Evolutionary conservation across 2,329 filamentous ascomycete species (phyloP).

Genomic region (Fusarium miscanthi): DNA sequence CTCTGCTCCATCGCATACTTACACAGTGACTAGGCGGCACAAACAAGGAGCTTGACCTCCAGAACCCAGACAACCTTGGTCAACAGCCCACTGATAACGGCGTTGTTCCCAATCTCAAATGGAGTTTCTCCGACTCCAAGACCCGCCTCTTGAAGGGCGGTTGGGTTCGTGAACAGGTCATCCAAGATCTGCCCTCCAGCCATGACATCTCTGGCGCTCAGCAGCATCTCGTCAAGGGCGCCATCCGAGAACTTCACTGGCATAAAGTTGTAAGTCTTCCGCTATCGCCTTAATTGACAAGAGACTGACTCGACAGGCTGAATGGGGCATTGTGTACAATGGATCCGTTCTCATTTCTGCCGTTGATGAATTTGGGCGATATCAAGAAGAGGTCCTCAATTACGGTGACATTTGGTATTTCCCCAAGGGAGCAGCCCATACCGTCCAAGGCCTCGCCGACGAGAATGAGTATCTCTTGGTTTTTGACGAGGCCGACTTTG

Average conservation of each 20-base stretch:
- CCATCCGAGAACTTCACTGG: conserved; percentile 75
- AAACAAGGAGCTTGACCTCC: conserved; percentile 68
- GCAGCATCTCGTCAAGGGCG: conserved; percentile 74
- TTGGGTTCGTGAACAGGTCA: conserved; percentile 74
- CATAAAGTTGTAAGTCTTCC: conserved; percentile 66
- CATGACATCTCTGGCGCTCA: conserved; percentile 75
- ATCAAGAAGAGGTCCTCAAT: conserved; percentile 64
- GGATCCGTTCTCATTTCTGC: conserved; percentile 69
- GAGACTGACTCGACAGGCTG: conserved; percentile 58
- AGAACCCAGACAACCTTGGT: conserved; percentile 73
- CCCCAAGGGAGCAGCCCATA: conserved; percentile 72
- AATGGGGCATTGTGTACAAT: conserved; percentile 73
- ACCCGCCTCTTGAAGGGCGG: conserved; percentile 71
- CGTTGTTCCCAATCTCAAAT: conserved; percentile 73
- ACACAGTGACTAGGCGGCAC: conserved; percentile 62
- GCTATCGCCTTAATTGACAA: accelerated
- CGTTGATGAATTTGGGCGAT: conserved; percentile 70
- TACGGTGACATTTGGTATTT: conserved; percentile 77
- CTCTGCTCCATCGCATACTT: neutral
- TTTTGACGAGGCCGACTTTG: conserved; percentile 75
- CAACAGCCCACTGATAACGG: conserved; percentile 71
- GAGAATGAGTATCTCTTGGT: conserved; percentile 75
- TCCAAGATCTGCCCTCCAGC: conserved; percentile 73
- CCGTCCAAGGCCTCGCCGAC: conserved; percentile 72
- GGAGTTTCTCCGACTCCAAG: conserved; percentile 76